Conservation (phyloP, 495 filamentous ascomycete genomes). For the Neurospora africana region DNA sequence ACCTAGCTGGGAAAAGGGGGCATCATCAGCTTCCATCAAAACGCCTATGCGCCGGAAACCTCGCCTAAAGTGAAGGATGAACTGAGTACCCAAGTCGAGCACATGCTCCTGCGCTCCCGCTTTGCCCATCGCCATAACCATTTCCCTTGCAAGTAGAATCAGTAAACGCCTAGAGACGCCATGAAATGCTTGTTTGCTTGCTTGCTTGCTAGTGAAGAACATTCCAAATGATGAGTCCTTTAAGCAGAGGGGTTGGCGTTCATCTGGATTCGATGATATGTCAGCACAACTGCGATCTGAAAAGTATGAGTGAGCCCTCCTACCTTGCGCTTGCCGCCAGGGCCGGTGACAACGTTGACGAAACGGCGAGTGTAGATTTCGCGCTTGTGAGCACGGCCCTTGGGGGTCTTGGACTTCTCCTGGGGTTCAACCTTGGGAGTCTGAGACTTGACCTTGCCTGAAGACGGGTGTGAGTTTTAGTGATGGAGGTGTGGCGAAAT, state of each 20-base stretch:
- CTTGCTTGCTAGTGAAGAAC: background rate
- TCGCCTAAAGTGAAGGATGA: background rate
- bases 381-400: conserved; percentile 83
- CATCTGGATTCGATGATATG: conserved; percentile 29
- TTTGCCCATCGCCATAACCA: background rate
- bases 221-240: conserved; percentile 1
- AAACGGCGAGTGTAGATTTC: conserved; percentile 79
- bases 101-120: background rate
- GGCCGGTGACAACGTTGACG: conserved; percentile 64
- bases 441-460: conserved; percentile 74
- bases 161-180: background rate
- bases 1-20: background rate
- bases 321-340: conserved; percentile 82
- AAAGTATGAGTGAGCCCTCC: background rate
- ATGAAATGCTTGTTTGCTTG: background rate
- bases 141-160: background rate
- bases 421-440: conserved; percentile 75
- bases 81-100: background rate
- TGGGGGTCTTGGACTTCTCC: conserved; percentile 70
- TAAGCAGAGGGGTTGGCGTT: conserved; percentile 53
- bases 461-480: background rate
- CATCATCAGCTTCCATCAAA: conserved; percentile 1
- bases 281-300: background rate
- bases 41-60: conserved; percentile 9
- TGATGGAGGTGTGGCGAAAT: background rate